phyloP scores from a whole-genome alignment of 129 eudicot species.

The Sambucus nigra region DNA sequence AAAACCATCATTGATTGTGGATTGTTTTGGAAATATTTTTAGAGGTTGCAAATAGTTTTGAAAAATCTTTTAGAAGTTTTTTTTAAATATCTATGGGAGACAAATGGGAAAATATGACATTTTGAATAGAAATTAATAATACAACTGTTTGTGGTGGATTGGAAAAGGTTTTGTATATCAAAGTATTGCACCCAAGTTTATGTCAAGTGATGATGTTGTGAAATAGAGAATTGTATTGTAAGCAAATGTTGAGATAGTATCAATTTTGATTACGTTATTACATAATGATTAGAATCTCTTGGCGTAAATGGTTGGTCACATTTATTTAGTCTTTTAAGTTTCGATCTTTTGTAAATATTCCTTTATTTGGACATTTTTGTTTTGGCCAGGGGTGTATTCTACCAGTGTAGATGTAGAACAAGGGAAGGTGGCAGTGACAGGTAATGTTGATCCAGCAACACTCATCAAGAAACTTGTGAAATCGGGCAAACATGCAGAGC shows the following conservation, averaged over 20 bases:
- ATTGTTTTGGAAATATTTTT: no score
- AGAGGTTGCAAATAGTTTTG: no score
- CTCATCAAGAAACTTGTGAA: conserved; percentile 69
- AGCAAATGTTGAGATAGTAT: conserved; percentile 60
- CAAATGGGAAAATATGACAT: no score
- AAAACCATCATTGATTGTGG: no score
- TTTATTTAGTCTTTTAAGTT: no score
- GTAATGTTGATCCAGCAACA: conserved; percentile 63
- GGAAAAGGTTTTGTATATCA: no score
- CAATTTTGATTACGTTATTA: conserved; percentile 59
- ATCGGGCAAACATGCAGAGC: conserved; percentile 79
- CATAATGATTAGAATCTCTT: no score
- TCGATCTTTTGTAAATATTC: conserved; percentile 67
- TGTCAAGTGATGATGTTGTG: conserved; percentile 39
- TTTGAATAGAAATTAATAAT: no score
- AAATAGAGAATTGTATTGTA: conserved; percentile 77
- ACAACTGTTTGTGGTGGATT: no score
- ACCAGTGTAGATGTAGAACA: conserved; percentile 59
- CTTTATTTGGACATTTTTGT: neutral
- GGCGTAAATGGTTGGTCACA: no score
- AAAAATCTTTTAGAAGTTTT: no score
- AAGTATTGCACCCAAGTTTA: conserved; percentile 43
- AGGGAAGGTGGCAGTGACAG: conserved; percentile 69
- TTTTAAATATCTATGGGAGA: no score
- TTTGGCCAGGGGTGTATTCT: conserved; percentile 51